Base-by-base conservation (phyloP, 1,139 yeast genomes). In the Suzukiozyma palmioleophila region DNA sequence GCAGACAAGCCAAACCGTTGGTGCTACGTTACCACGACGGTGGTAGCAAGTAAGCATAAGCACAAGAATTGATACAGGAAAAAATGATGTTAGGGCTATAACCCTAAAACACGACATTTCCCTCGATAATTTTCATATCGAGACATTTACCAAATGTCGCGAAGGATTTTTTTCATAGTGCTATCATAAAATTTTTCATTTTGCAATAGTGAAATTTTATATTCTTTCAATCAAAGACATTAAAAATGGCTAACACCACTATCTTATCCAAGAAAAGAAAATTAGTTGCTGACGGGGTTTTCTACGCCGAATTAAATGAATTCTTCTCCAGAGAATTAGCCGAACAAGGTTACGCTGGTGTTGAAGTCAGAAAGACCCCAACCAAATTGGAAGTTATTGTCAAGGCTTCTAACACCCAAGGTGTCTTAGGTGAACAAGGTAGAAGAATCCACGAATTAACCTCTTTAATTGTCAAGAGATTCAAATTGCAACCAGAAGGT, bases 331-430 rank as follows among this genome's bases (percentile, higher is more conserved):
- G 97, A 80, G 98, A 92, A 77, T 86, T 92, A 69, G 96, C 98
- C 64, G 98, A 92, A 79, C 97, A 92, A 79, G 99, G 99, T 69
- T 92, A 92, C 83, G 94, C 98, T 64, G 99, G 99, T 79, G 96
- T 92, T 66, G 98, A 94, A 79, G 97, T 94, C 73, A 88, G 97
- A 80, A 88, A 88, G 69, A 89, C 97, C 69, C 95, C 97, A 74
- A 77, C 92, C 79, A 89, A 86, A 82, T 89, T 95, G 67, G 98
- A 92, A 77, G 88, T 92, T 59, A 88, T 92, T 72, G 92, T 92
- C 77, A 88, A 96, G 77, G 98, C 98, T 62, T 88, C 97, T 66
- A 92, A 90, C 88, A 90, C 97, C 67, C 95, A 89, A 73, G 95
- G 89, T 69, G 97, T 92, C 60, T 83, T 92, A 64, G 99, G 99